A percentile compares a stretch with the other conserved stretches of the same genome.
phyloP scores from a whole-genome alignment of 176 grass and related monocot genomes.

The Cymbopogon citratus region DNA sequence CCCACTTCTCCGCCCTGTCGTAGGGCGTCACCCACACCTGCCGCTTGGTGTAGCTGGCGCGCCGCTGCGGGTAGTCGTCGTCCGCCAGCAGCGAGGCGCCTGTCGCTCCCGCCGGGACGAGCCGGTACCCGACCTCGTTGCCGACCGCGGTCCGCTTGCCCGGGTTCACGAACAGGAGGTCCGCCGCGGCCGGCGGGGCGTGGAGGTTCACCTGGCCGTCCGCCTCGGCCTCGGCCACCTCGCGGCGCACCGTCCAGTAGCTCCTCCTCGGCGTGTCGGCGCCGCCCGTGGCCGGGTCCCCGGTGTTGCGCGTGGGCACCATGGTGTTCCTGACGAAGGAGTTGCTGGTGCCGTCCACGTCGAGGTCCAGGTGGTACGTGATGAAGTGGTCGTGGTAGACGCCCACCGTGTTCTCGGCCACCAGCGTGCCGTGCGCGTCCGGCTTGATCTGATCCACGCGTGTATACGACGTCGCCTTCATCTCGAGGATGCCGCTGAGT shows the following conservation, averaged over 20 bases:
- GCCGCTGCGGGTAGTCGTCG: too few species aligned
- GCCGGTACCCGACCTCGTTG: constrained; percentile 55
- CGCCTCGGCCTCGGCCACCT: constrained; percentile 49
- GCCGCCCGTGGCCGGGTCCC: not conserved
- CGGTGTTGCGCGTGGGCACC: constrained; percentile 11
- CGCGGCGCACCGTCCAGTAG: constrained; percentile 59
- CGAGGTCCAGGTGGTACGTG: constrained; percentile 64
- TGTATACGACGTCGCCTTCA: too few species aligned
- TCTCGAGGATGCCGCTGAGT: too few species aligned
- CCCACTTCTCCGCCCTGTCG: too few species aligned
- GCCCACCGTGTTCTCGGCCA: constrained; percentile 59
- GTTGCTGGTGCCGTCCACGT: constrained; percentile 66
- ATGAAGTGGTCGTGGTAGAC: constrained; percentile 85
- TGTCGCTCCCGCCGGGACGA: constrained; percentile 1
- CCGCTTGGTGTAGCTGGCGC: too few species aligned
- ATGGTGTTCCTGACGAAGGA: constrained; percentile 55
- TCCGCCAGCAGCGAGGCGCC: too few species aligned
- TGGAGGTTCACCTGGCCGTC: constrained; percentile 35
- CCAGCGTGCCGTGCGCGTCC: constrained; percentile 62
- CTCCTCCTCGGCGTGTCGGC: constrained; percentile 38
- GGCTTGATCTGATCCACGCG: too few species aligned
- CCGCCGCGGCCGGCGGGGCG: not conserved
- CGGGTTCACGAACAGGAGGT: constrained; percentile 50
- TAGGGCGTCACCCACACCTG: too few species aligned
- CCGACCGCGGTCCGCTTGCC: constrained; percentile 48